These are phyloP conservation scores for Talaromyces piceae DNA, from an alignment of 2,329 filamentous ascomycete species.

Conservation along the genomic window DNA sequence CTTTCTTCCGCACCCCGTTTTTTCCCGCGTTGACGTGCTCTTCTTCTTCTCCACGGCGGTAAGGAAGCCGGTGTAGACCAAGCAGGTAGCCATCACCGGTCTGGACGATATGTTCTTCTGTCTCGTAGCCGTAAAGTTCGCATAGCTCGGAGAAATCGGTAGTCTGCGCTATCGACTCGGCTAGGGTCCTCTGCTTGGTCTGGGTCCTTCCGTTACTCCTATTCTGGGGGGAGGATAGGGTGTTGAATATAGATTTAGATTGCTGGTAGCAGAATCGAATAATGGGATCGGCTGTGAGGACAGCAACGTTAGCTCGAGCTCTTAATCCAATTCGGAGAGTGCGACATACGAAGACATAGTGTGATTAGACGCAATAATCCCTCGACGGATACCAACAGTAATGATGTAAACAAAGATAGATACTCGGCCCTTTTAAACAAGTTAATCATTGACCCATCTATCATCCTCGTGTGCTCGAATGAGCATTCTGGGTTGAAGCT, in stretches of 20 bases:
- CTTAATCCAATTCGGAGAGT: not conserved
- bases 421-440: conserved; percentile 64
- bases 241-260: conserved; percentile 76
- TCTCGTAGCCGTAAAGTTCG: conserved; percentile 79
- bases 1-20: conserved; percentile 65
- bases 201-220: conserved; percentile 61
- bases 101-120: conserved; percentile 93
- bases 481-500: not conserved
- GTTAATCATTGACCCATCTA: too few relatives aligned
- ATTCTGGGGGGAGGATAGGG: conserved; percentile 62
- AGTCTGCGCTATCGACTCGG: conserved; percentile 72
- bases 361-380: conserved; percentile 77
- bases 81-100: conserved; percentile 91
- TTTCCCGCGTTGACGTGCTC: conserved; percentile 62
- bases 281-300: conserved; percentile 59
- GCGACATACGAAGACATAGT: conserved; percentile 67
- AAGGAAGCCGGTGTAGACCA: conserved; percentile 79
- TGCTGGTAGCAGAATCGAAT: conserved; percentile 75
- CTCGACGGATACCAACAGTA: conserved; percentile 75
- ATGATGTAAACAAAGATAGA: conserved; percentile 73
- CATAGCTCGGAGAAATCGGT: conserved; percentile 94
- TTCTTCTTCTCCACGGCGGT: conserved; percentile 74
- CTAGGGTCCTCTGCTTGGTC: conserved; percentile 61
- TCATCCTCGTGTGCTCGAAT: too few relatives aligned
- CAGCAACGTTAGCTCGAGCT: conserved; percentile 15